These are phyloP conservation scores for Myriosclerotinia duriaeana DNA, from an alignment of 2,329 filamentous ascomycete genomes.

Conservation along the genomic window DNA sequence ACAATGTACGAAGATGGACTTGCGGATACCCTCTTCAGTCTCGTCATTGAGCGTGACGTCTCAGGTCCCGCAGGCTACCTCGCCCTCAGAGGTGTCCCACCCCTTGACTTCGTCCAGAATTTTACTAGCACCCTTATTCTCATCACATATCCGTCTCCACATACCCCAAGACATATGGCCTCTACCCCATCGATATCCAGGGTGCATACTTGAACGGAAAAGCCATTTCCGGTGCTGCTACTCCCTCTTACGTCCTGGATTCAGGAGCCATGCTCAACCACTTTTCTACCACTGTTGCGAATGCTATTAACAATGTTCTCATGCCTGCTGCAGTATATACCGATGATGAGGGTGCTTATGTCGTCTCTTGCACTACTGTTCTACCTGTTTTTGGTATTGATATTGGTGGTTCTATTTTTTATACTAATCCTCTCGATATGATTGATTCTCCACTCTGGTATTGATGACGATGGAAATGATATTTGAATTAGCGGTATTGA, in stretches of 20 bases:
- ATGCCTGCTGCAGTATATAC: conserved; percentile 44
- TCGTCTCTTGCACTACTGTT: conserved; percentile 46
- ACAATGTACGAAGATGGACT: conserved; percentile 48
- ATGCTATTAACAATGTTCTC: conserved; percentile 45
- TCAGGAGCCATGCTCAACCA: conserved; percentile 47
- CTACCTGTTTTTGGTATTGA: conserved; percentile 45
- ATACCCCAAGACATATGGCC: conserved; percentile 27
- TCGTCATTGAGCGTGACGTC: conserved; percentile 46
- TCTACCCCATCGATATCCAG: conserved; percentile 33
- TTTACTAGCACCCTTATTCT: conserved; percentile 31
- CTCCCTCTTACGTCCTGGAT: conserved; percentile 42
- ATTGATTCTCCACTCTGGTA: conserved; percentile 38
- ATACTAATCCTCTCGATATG: conserved; percentile 39
- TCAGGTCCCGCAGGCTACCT: conserved; percentile 45
- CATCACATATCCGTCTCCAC: conserved; percentile 32
- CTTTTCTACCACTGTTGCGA: conserved; percentile 43
- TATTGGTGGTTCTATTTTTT: conserved; percentile 42
- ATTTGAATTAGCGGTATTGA: conserved; percentile 42
- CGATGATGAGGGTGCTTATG: conserved; percentile 38
- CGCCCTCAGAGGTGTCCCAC: conserved; percentile 51
- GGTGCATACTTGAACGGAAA: conserved; percentile 21
- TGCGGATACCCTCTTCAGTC: conserved; percentile 48
- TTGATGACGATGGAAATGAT: conserved; percentile 27
- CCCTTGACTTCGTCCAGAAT: conserved; percentile 39
- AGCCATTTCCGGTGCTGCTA: conserved; percentile 16